Base-by-base conservation (phyloP, 352 stramenopile genomes). In the Pythium aquatile region DNA sequence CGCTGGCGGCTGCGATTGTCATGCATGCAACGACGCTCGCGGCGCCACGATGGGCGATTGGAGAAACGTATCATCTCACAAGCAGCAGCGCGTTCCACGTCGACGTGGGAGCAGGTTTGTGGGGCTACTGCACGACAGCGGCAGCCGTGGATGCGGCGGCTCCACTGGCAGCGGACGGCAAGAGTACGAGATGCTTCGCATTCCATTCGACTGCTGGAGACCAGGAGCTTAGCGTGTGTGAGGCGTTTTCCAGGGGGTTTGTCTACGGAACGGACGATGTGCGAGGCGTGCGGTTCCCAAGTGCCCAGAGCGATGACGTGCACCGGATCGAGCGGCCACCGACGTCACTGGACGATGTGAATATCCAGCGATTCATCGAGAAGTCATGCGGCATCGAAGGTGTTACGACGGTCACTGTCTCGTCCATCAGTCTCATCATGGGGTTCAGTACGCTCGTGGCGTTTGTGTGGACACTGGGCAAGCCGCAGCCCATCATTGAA, bases 181-280 rank as follows among this genome's bases (percentile, higher is more conserved):
- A 20, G 16, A 58, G 49, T 20, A 42, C 66, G 37, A 46, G 55
- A 14, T 72, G 65, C 42, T 64, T 55, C 20, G 53, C 59, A 11
- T 72, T 72, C 55, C 65, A 65, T 24, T 68, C 60, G 9, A 56
- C 30, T 10, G 67, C 58, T 1, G 48, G 40, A 2, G 33, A 29
- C 4, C 65, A 68, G 54, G 29, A 64, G 29, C 54, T 72, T n/a
- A 72, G 59, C 30, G 65, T 57, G 9, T 72, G 65, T 29, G 59
- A 72, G 16, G 65, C 65, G 8, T 72, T 51, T n/a, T 30, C 54
- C 6, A 33, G 65, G 9, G 65, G 65, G 2, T 72, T 72, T 33
- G 65, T 72, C 39, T 72, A 72, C 40, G 65, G 65, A 54, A 67
- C 59, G 10, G 65, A 72, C 55, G 65, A 72, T 30, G 65, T 72